Conservation (phyloP, 192 early-diverging fungal genomes). For the Coemansia sp. region DNA sequence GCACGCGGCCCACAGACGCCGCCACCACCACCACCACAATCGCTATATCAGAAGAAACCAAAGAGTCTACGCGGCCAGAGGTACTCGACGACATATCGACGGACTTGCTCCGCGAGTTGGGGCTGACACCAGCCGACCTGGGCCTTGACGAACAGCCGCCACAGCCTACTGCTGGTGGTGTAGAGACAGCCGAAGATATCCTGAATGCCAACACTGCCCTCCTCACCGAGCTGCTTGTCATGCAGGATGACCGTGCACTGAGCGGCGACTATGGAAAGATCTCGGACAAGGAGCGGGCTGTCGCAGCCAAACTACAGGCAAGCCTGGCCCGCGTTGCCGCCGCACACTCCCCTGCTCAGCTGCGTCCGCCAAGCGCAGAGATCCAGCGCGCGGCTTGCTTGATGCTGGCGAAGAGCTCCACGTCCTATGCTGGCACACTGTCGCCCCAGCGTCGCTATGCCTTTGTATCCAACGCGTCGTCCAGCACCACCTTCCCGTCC, state of each 20-base stretch:
- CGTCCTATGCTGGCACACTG: constrained; percentile 43
- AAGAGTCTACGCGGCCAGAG: background rate
- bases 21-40: background rate
- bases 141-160: constrained; percentile 9
- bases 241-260: constrained; percentile 43
- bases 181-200: constrained; percentile 38
- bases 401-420: constrained; percentile 25
- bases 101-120: constrained; percentile 20
- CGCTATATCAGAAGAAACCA: background rate
- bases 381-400: constrained; percentile 34
- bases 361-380: constrained; percentile 34
- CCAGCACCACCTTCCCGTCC: constrained; percentile 24
- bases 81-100: constrained; percentile 19
- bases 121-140: constrained; percentile 20
- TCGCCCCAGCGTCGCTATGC: constrained; percentile 50
- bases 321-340: constrained; percentile 30
- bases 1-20: background rate
- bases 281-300: constrained; percentile 26
- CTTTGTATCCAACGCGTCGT: constrained; percentile 40
- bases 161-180: background rate
- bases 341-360: constrained; percentile 22
- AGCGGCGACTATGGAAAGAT: constrained; percentile 28
- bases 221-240: constrained; percentile 26
- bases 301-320: constrained; percentile 34
- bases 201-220: constrained; percentile 30